A percentile compares a stretch with the other conserved stretches of the same genome.
Conservation (phyloP, 352 stramenopile genomes). For the Phytopythium helicoides region DNA sequence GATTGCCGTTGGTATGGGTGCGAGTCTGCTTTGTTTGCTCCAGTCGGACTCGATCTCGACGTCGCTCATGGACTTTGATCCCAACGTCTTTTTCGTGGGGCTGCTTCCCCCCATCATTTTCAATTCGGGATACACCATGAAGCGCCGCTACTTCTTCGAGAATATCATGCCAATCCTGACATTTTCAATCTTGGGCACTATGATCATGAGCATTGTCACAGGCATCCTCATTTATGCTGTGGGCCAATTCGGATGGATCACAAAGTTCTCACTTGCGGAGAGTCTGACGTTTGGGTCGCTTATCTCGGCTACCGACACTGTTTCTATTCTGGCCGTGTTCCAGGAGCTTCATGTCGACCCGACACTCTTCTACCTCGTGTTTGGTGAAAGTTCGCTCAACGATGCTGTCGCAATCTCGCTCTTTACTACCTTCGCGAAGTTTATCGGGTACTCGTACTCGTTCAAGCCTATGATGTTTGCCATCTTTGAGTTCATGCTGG, state of each 20-base stretch:
- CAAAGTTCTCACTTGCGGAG: constrained; percentile 86
- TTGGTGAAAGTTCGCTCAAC: constrained; percentile 94
- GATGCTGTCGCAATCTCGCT: constrained; percentile 93
- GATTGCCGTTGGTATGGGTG: constrained; percentile 58
- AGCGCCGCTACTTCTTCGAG: constrained; percentile 91
- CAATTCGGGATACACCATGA: constrained; percentile 93
- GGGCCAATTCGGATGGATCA: constrained; percentile 56
- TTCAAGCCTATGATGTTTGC: constrained; percentile 75
- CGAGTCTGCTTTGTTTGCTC: constrained; percentile 55
- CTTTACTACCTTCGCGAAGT: constrained; percentile 92
- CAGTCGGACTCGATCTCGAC: constrained; percentile 69
- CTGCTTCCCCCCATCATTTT: constrained; percentile 95
- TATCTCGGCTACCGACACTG: constrained; percentile 93
- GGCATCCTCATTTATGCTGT: constrained; percentile 74
- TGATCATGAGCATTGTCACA: constrained; percentile 87
- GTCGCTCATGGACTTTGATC: constrained; percentile 87
- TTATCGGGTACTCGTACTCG: constrained; percentile 87
- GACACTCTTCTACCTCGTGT: constrained; percentile 94
- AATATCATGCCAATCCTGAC: constrained; percentile 90
- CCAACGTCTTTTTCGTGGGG: constrained; percentile 92
- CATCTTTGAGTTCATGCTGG: constrained; percentile 88
- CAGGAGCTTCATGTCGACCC: constrained; percentile 88
- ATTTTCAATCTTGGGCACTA: constrained; percentile 89
- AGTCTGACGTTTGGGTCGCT: constrained; percentile 90
- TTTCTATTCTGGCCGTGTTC: constrained; percentile 92